Evolutionary conservation across 306 rosid genomes (phyloP).

Genomic region (Acmispon strigosus): DNA sequence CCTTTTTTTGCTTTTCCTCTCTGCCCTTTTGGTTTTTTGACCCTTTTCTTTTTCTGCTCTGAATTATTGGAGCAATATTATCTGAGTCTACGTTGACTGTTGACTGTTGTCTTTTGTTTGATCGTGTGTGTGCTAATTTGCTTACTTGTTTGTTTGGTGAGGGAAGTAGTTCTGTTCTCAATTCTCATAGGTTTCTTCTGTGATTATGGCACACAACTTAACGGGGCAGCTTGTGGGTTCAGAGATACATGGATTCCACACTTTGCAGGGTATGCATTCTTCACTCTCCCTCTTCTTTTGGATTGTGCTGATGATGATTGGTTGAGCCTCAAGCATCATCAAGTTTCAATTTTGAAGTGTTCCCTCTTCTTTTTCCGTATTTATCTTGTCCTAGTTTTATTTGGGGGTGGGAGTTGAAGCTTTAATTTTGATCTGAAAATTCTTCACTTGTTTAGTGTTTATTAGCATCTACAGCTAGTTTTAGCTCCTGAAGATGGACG

Average conservation of each 20-base stretch:
- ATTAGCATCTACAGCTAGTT: background rate
- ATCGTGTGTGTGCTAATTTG: background rate
- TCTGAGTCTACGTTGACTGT: background rate
- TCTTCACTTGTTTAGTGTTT: background rate
- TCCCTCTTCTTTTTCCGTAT: background rate
- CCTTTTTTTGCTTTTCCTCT: conserved; percentile 6
- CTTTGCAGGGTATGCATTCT: conserved; percentile 49
- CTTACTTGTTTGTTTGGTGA: background rate
- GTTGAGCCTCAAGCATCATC: background rate
- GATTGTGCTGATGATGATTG: background rate
- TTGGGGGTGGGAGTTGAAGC: background rate
- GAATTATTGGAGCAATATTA: background rate
- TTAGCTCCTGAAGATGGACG: background rate
- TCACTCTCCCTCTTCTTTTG: background rate
- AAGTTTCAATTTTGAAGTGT: background rate
- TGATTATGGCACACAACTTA: conserved; percentile 35
- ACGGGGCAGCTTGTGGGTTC: conserved; percentile 59
- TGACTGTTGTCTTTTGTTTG: background rate
- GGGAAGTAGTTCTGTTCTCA: conserved; percentile 10
- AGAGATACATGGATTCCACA: conserved; percentile 95
- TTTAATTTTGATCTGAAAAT: background rate
- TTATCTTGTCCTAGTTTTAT: background rate
- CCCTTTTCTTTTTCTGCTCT: background rate
- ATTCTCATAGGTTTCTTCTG: conserved; percentile 24
- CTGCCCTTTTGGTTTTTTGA: background rate